A percentile compares a stretch with the other conserved stretches of the same genome.
Conservation (phyloP, 441 rosid genomes). For the Brassica hybrid region DNA sequence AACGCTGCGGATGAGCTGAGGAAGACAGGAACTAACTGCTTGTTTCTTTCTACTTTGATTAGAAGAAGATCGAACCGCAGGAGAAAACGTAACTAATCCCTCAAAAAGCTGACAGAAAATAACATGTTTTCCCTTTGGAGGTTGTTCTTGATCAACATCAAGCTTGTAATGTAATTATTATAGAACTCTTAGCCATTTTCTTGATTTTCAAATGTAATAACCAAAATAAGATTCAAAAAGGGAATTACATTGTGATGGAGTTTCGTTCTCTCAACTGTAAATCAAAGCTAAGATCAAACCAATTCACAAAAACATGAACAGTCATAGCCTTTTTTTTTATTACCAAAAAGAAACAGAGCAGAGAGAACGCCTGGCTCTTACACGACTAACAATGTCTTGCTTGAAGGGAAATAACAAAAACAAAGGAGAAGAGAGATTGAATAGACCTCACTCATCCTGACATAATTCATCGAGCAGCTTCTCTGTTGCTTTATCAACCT, state of each 20-base stretch:
- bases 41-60: constrained; percentile 37
- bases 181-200: constrained; percentile 16
- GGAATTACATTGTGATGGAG: constrained; percentile 2
- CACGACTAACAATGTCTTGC: constrained; percentile 19
- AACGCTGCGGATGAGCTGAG: constrained; percentile 36
- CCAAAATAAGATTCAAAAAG: constrained; percentile 17
- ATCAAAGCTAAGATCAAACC: constrained; percentile 18
- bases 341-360: constrained; percentile 29
- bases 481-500: constrained; percentile 58
- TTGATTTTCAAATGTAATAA: not conserved
- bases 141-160: constrained; percentile 17
- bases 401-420: not conserved
- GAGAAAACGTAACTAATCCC: not conserved
- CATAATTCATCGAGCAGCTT: constrained; percentile 68
- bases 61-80: constrained; percentile 24
- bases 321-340: constrained; percentile 18
- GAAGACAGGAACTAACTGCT: constrained; percentile 40
- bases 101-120: not conserved
- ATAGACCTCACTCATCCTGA: constrained; percentile 58
- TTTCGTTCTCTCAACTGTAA: constrained; percentile 10
- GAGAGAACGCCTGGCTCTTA: constrained; percentile 9
- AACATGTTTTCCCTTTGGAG: not conserved
- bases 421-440: constrained; percentile 32
- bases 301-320: constrained; percentile 28
- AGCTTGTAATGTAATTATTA: constrained; percentile 16